Evolutionary conservation across 352 stramenopile genomes (phyloP), one percentile per base, ranked within the genome.

Genomic region (Thraustochytrium striatum): DNA sequence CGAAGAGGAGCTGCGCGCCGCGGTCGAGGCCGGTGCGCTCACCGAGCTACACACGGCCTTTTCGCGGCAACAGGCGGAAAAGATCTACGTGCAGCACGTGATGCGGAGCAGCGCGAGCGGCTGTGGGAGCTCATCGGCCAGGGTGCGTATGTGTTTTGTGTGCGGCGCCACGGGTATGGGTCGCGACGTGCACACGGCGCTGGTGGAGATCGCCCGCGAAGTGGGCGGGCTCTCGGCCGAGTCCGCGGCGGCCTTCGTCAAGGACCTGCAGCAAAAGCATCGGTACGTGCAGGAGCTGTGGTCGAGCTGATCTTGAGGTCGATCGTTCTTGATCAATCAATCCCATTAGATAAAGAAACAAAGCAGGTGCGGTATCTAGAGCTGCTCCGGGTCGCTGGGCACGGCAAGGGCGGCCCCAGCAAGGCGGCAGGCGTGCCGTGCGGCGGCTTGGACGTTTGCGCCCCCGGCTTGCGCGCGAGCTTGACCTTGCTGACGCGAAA

Each of bases 71-170:
- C 86, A 93, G 69, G 59, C 83, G 16, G 53, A 95, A 0, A 99
- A 99, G 85, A 91, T 98, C 25, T 99, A 99, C 82, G 96, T 99
- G 61, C 96, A 99, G 87, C 91, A 98, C 85, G 84, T 98, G 33
- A 70, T 96, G 8, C 68, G 83, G 13, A 62, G 89, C 30, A 85
- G 87, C 39, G 92, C 87, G n/a, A 83, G 96, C 83, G 91, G 99
- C n/a, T n/a, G n/a, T n/a, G n/a, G n/a, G n/a, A n/a, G n/a, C n/a
- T n/a, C n/a, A n/a, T n/a, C n/a, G n/a, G n/a, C n/a, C n/a, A n/a
- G n/a, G n/a, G n/a, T n/a, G n/a, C n/a, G n/a, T n/a, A n/a, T n/a
- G n/a, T n/a, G n/a, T n/a, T 99, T 98, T 85, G 93, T 99, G 35
- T 99, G 95, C 82, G 96, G 96, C 39, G 96, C 89, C 16, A 98